Conservation (phyloP, 257 asterid species). For the Gentiana dahurica region DNA sequence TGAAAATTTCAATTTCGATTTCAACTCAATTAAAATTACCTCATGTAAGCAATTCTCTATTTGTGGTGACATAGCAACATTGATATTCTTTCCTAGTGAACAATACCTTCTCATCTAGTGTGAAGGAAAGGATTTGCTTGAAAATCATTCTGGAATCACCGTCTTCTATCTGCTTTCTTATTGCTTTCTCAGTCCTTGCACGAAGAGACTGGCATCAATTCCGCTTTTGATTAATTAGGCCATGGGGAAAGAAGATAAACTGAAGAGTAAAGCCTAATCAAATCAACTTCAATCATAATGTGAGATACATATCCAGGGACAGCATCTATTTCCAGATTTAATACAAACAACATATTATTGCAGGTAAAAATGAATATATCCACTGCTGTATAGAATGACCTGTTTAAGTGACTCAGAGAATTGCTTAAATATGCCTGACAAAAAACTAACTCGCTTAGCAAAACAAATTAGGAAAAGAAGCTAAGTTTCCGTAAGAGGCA, state of each 20-base stretch:
- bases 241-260: not conserved
- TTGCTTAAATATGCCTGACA: too few relatives aligned
- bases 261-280: not conserved
- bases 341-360: too few relatives aligned
- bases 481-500: too few relatives aligned
- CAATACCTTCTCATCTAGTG: slow-evolving; percentile 71
- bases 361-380: too few relatives aligned
- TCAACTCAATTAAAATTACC: slow-evolving; percentile 4
- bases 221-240: slow-evolving; percentile 7
- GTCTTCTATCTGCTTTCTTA: slow-evolving; percentile 35
- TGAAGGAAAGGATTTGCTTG: slow-evolving; percentile 60
- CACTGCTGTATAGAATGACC: too few relatives aligned
- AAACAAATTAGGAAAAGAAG: too few relatives aligned
- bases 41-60: not conserved
- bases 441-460: too few relatives aligned
- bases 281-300: not conserved
- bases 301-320: not conserved
- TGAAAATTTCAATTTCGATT: slow-evolving; percentile 21
- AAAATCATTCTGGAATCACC: slow-evolving; percentile 36
- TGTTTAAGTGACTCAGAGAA: too few relatives aligned
- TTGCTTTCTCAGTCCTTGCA: slow-evolving; percentile 60
- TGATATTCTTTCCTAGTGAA: slow-evolving; percentile 5
- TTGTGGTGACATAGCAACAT: not conserved
- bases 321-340: not conserved
- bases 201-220: slow-evolving; percentile 57